phyloP scores from a whole-genome alignment of 1,284 basidiomycete species.

The Cryptococcus hybrid region DNA sequence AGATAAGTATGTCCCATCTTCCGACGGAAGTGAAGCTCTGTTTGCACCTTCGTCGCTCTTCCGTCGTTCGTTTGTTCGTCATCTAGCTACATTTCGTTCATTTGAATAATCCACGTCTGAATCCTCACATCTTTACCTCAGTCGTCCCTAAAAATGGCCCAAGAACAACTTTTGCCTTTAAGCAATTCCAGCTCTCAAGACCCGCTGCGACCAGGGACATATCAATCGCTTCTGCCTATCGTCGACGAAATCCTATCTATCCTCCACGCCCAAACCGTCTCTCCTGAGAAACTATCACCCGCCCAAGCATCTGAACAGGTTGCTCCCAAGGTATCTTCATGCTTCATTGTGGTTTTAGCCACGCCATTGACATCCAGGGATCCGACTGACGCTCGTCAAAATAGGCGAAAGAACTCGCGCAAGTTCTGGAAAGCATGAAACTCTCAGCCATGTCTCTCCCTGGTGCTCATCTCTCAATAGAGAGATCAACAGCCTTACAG shows the following conservation, averaged over 20 bases:
- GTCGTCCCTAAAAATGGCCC: conserved; percentile 5
- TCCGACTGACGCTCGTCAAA: background rate
- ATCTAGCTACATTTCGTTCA: too few relatives aligned
- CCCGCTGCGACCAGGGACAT: conserved; percentile 14
- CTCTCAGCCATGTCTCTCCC: conserved; percentile 20
- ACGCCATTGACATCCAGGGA: background rate
- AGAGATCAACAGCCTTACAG: background rate
- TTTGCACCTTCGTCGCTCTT: too few relatives aligned
- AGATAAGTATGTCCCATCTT: too few relatives aligned
- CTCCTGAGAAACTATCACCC: conserved; percentile 3
- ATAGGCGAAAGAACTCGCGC: conserved; percentile 25
- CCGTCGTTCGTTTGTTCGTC: too few relatives aligned
- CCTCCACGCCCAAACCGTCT: conserved; percentile 10
- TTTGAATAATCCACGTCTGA: too few relatives aligned
- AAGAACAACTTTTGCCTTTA: too few relatives aligned
- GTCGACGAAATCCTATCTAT: conserved; percentile 21
- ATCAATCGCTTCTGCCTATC: conserved; percentile 21
- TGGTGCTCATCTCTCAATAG: conserved; percentile 23
- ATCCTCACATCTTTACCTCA: too few relatives aligned
- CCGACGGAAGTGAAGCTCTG: too few relatives aligned
- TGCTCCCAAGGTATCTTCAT: conserved; percentile 8
- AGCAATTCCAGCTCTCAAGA: background rate
- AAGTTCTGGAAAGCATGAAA: conserved; percentile 22
- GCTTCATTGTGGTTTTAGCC: background rate
- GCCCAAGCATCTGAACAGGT: conserved; percentile 15